Conservation (phyloP, 345 rosid genomes). For the Populus ilicifolia region DNA sequence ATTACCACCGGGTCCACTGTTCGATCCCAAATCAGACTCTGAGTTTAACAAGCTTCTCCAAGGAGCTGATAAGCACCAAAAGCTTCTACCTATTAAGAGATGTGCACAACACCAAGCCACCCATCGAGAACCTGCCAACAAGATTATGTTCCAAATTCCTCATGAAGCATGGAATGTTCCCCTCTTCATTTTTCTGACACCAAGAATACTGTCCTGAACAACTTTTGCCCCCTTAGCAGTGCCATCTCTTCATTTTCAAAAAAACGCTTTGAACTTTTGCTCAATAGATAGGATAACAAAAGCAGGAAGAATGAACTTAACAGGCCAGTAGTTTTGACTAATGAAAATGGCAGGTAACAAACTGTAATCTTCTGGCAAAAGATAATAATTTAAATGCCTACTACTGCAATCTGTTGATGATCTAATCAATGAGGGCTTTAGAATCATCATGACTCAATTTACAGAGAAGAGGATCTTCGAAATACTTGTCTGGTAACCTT, state of each 20-base stretch:
- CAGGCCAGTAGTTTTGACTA: not conserved
- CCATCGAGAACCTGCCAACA: not conserved
- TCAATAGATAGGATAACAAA: not conserved
- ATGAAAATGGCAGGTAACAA: not conserved
- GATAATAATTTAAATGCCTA: not conserved
- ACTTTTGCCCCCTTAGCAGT: not conserved
- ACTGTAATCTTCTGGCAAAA: not conserved
- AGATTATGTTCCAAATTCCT: not conserved
- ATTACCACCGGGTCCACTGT: not conserved
- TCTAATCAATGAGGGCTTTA: not conserved
- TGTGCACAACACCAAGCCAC: not conserved
- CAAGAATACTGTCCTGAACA: not conserved
- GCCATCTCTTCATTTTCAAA: not conserved
- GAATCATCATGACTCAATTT: not conserved
- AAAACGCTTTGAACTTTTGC: not conserved
- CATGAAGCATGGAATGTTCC: not conserved
- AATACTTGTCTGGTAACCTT: not conserved
- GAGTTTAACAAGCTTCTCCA: not conserved
- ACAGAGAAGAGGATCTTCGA: not conserved
- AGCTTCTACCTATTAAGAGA: not conserved
- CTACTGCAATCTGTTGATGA: not conserved
- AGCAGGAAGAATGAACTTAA: not conserved
- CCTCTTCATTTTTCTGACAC: not conserved
- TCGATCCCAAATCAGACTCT: not conserved
- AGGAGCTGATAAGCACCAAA: not conserved